Evolutionary conservation across 1,139 yeast genomes (phyloP), one percentile per base, ranked within the genome.

Genomic region (Pichia sp.): DNA sequence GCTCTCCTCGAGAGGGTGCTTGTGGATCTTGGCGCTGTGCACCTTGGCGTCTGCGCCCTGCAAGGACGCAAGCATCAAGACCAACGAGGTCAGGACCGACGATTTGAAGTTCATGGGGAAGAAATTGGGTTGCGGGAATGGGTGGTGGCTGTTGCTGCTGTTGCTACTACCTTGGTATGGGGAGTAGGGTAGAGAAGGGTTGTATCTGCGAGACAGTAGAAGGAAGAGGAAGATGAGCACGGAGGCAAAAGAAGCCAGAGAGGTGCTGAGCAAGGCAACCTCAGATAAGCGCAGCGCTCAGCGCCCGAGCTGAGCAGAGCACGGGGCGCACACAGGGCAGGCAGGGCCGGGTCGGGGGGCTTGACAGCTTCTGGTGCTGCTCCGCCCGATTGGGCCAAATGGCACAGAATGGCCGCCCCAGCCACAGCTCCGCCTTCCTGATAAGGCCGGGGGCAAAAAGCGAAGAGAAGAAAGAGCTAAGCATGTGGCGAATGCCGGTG

Each of bases 11-110:
- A 77, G 67, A 6, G 92, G 79, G 50, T 82, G 77, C 72, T 85
- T 87, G 64, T 79, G 76, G 65, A 88, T 78, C 64, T 81, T 79
- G 45, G 88, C 84, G 40, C 77, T 72, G 68, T 81, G 87, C 44
- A 79, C 78, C 61, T 81, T 84, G 54, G 88, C 95, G 49, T 84
- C 82, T 40, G 70, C 66, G 30, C 72, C 65, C 16, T 69, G 67
- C 56, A 80, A 67, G 48, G 84, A 70, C 51, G 82, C 75, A 29
- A 50, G 49, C 30, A 51, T 11, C 45, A 82, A 68, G 53, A 87
- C 87, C 57, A 85, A 71, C 41, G 88, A 62, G 47, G 79, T 65
- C 58, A 74, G 64, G 30, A 69, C 68, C 15, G 77, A 63, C 41
- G 72, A 54, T 4, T 68, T 61, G 32, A 68, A 57, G 63, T 73